Evolutionary conservation across 2,329 filamentous ascomycete species (phyloP).

Genomic region (Cercospora canescens): DNA sequence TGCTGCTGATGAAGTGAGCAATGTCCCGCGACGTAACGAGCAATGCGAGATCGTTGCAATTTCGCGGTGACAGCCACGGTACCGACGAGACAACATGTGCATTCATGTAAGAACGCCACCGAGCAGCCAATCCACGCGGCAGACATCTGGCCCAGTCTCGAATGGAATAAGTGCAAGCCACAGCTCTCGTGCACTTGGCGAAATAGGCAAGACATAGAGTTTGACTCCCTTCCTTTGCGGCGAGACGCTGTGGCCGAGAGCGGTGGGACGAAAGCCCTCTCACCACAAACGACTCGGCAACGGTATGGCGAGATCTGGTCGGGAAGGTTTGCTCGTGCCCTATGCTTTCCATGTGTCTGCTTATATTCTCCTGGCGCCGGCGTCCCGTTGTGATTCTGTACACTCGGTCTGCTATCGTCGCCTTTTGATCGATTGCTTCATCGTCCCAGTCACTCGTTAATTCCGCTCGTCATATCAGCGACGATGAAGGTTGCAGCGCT

Average conservation of each 20-base stretch:
- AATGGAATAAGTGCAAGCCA: slow-evolving; percentile 9
- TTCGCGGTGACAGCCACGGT: slow-evolving; percentile 2
- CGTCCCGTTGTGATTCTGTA: slow-evolving; percentile 3
- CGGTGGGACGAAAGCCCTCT: slow-evolving; percentile 2
- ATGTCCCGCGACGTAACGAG: not conserved
- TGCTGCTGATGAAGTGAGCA: not conserved
- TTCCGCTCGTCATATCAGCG: not conserved
- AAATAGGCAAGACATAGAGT: slow-evolving; percentile 10
- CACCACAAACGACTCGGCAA: slow-evolving; percentile 2
- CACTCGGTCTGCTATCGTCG: not conserved
- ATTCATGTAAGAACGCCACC: slow-evolving; percentile 1
- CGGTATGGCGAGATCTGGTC: slow-evolving; percentile 3
- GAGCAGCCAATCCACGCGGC: not conserved
- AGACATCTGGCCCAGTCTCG: slow-evolving; percentile 4
- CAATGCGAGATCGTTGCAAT: not conserved
- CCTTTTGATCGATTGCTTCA: not conserved
- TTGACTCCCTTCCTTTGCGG: slow-evolving; percentile 10
- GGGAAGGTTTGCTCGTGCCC: not conserved
- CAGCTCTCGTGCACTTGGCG: slow-evolving; percentile 10
- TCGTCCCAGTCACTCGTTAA: slow-evolving; percentile 7
- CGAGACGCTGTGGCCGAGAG: slow-evolving; percentile 8
- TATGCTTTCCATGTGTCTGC: not conserved
- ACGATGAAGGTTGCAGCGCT: slow-evolving; percentile 21
- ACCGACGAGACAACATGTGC: not conserved
- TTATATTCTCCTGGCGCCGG: slow-evolving; percentile 8